phyloP scores from a whole-genome alignment of 169 alveolate genomes.

The Plasmodium sp. region DNA sequence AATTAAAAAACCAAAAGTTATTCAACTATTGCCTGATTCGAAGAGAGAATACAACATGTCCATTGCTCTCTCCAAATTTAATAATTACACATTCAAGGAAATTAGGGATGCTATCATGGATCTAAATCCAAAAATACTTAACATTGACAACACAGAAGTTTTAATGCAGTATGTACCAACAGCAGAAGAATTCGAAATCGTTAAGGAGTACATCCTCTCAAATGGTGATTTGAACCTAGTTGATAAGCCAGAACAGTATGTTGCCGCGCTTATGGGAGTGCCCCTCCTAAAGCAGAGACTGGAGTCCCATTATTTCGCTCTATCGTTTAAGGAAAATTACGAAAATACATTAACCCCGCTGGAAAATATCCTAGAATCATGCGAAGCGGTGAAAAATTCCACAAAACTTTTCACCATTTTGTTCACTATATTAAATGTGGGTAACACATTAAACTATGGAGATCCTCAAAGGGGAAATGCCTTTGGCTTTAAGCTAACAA shows the following conservation, averaged over 20 bases:
- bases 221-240: conserved; percentile 91
- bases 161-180: conserved; percentile 89
- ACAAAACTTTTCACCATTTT: conserved; percentile 83
- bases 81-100: conserved; percentile 90
- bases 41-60: conserved; percentile 93
- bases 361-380: conserved; percentile 83
- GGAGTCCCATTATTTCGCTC: conserved; percentile 88
- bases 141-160: conserved; percentile 91
- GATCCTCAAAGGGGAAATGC: conserved; percentile 93
- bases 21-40: conserved; percentile 92
- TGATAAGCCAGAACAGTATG: conserved; percentile 93
- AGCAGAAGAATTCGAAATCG: conserved; percentile 88
- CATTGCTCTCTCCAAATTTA: conserved; percentile 91
- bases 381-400: conserved; percentile 85
- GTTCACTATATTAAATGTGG: conserved; percentile 87
- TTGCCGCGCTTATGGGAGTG: conserved; percentile 90
- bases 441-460: conserved; percentile 89
- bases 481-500: conserved; percentile 91
- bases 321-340: conserved; percentile 87
- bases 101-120: conserved; percentile 91
- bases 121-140: conserved; percentile 87
- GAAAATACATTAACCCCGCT: conserved; percentile 86
- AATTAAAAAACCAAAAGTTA: conserved; percentile 75
- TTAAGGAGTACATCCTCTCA: conserved; percentile 87
- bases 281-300: conserved; percentile 89